These are phyloP conservation scores for Pseudogymnoascus sp. DNA, from an alignment of 2,329 filamentous ascomycete species.

Conservation along the genomic window DNA sequence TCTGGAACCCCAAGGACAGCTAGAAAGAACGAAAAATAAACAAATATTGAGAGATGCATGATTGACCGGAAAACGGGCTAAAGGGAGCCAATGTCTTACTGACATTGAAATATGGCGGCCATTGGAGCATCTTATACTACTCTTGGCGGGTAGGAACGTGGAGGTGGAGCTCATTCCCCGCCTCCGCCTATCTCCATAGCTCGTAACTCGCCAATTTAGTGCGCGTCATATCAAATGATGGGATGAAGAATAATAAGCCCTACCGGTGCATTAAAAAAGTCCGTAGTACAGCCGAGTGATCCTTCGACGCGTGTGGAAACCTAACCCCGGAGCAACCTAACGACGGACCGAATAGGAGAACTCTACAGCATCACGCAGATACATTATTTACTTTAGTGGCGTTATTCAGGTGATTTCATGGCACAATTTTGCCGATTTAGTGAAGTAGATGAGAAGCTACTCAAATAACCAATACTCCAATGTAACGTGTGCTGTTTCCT, in stretches of 20 bases:
- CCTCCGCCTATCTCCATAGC: background rate
- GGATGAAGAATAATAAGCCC: background rate
- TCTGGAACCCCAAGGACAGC: background rate
- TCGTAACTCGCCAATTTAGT: background rate
- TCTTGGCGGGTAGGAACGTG: background rate
- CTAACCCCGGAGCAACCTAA: background rate
- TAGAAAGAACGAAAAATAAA: background rate
- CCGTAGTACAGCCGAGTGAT: background rate
- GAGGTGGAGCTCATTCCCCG: constrained; percentile 1
- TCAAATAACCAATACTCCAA: background rate
- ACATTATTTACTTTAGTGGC: background rate
- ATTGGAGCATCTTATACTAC: background rate
- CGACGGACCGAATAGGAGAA: background rate
- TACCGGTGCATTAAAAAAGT: background rate
- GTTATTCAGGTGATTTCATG: background rate
- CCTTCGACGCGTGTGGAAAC: background rate
- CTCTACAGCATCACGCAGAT: background rate
- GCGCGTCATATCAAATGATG: background rate
- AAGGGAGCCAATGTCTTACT: background rate
- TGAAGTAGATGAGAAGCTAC: background rate
- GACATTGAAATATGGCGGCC: background rate
- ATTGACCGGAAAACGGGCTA: background rate
- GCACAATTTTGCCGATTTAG: background rate
- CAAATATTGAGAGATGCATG: background rate
- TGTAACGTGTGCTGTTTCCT: background rate